Conservation (phyloP, 345 rosid genomes). For the Salix purpurea region DNA sequence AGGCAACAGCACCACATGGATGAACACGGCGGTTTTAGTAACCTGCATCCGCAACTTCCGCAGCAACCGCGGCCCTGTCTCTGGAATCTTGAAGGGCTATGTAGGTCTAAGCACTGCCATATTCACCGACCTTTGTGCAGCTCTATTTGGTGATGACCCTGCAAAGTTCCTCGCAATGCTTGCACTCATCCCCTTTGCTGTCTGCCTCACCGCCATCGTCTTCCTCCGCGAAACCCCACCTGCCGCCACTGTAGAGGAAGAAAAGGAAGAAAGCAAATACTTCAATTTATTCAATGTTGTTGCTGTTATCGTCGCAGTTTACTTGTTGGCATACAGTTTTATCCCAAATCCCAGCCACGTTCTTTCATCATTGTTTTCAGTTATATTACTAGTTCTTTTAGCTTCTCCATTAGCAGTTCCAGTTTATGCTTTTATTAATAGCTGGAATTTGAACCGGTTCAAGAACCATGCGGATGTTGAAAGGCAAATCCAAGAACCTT, state of each 20-base stretch:
- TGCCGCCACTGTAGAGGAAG: constrained; percentile 35
- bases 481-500: constrained; percentile 42
- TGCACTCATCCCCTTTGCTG: constrained; percentile 59
- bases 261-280: constrained; percentile 60
- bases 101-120: constrained; percentile 91
- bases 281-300: constrained; percentile 55
- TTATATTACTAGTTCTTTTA: constrained; percentile 46
- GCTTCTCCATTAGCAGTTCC: constrained; percentile 69
- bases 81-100: constrained; percentile 88
- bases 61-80: constrained; percentile 80
- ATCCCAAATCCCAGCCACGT: constrained; percentile 35
- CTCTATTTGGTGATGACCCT: constrained; percentile 64
- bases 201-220: constrained; percentile 69
- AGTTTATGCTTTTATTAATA: constrained; percentile 33
- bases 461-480: constrained; percentile 28
- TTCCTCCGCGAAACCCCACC: constrained; percentile 85
- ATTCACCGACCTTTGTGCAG: constrained; percentile 80
- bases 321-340: constrained; percentile 62
- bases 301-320: constrained; percentile 72
- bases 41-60: constrained; percentile 89
- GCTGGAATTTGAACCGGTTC: constrained; percentile 26
- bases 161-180: constrained; percentile 66
- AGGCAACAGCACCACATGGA: constrained; percentile 97
- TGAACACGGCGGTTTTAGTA: constrained; percentile 91
- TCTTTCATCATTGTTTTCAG: constrained; percentile 39